Conservation (phyloP, 2,329 filamentous ascomycete species). For the Aphanoascus verrucosus region DNA sequence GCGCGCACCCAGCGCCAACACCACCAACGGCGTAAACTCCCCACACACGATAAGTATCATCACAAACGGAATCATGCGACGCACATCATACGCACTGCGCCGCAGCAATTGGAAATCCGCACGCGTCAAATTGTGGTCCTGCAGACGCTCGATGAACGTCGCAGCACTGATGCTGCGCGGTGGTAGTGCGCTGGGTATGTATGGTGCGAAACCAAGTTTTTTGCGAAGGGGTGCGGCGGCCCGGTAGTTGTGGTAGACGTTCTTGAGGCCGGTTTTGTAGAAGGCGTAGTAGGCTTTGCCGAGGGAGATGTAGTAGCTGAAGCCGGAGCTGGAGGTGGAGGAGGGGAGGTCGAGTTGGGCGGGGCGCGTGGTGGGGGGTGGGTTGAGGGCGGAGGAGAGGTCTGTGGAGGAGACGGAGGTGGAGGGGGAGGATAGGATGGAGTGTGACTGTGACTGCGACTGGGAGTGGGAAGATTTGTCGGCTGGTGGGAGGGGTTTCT, state of each 20-base stretch:
- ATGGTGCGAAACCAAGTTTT: slow-evolving; percentile 23
- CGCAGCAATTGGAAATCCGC: slow-evolving; percentile 59
- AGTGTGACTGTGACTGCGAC: neutral
- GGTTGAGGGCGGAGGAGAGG: slow-evolving; percentile 17
- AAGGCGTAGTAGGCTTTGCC: slow-evolving; percentile 71
- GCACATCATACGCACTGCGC: slow-evolving; percentile 60
- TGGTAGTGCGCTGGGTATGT: slow-evolving; percentile 25
- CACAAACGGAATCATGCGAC: slow-evolving; percentile 68
- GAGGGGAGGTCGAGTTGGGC: slow-evolving; percentile 55
- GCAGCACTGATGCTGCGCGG: slow-evolving; percentile 3
- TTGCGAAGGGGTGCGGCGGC: slow-evolving; percentile 26
- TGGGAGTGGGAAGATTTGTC: slow-evolving; percentile 4
- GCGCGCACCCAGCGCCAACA: slow-evolving; percentile 55
- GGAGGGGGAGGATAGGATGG: neutral
- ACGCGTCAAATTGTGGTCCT: slow-evolving; percentile 41
- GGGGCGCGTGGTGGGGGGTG: slow-evolving; percentile 41
- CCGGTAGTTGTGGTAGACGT: slow-evolving; percentile 57
- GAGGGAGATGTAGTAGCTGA: slow-evolving; percentile 33
- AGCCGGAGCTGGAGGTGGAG: slow-evolving; percentile 29
- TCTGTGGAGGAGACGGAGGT: slow-evolving; percentile 13
- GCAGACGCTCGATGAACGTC: neutral
- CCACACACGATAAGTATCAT: slow-evolving; percentile 67
- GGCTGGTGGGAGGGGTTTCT: neutral
- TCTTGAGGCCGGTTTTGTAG: slow-evolving; percentile 75
- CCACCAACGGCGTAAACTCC: slow-evolving; percentile 74